Conservation (phyloP, 768 basidiomycete species). For the Cystobasidium tubakii region DNA sequence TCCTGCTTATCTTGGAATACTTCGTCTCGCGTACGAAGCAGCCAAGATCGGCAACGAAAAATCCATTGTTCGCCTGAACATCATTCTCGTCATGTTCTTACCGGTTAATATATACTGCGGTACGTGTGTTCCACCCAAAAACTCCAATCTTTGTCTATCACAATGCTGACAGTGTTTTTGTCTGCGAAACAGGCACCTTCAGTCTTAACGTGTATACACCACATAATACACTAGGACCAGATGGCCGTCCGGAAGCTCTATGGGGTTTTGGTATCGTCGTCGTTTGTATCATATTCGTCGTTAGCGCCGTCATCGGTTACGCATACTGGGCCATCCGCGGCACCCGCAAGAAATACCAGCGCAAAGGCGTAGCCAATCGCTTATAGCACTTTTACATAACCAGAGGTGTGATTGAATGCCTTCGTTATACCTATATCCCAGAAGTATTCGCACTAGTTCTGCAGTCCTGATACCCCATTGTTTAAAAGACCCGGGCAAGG, state of each 20-base stretch:
- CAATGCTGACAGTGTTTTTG: not conserved
- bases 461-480: no score
- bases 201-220: conserved; percentile 67
- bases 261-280: conserved; percentile 44
- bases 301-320: not conserved
- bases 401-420: no score
- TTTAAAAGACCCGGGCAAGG: no score
- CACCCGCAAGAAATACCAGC: conserved; percentile 21
- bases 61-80: conserved; percentile 61
- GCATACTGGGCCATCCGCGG: conserved; percentile 15
- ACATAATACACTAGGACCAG: conserved; percentile 52
- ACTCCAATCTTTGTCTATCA: not conserved
- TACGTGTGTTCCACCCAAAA: conserved; percentile 42
- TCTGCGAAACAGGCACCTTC: conserved; percentile 56
- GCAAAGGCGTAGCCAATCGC: conserved; percentile 9
- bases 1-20: conserved; percentile 73
- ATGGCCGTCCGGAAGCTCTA: conserved; percentile 51
- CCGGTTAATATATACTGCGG: conserved; percentile 57
- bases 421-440: no score
- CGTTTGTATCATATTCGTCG: not conserved
- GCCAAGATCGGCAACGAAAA: conserved; percentile 63
- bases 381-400: not conserved
- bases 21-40: conserved; percentile 60
- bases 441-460: no score
- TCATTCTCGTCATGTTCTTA: conserved; percentile 63